Conservation (phyloP, 371 early-diverging fungal genomes). For the Cladochytrium tenue region DNA sequence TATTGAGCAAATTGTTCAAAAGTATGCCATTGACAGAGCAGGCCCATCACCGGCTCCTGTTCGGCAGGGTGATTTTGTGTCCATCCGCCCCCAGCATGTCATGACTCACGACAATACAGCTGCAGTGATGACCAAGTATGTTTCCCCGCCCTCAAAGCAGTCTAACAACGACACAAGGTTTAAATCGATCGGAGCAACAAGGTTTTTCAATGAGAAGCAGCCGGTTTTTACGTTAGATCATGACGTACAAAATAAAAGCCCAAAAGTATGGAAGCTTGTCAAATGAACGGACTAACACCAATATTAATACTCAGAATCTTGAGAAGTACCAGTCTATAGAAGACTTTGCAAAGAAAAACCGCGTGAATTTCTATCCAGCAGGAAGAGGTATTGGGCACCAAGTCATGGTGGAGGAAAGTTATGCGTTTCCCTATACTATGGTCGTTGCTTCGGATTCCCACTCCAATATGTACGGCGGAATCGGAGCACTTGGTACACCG, state of each 20-base stretch:
- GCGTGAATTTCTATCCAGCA: constrained; percentile 91
- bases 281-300: neutral
- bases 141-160: neutral
- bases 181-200: constrained; percentile 82
- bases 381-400: constrained; percentile 97
- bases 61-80: constrained; percentile 87
- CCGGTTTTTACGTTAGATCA: constrained; percentile 95
- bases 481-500: constrained; percentile 90
- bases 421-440: constrained; percentile 87
- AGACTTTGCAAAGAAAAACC: constrained; percentile 77
- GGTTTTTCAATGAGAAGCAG: constrained; percentile 76
- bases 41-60: constrained; percentile 40
- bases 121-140: constrained; percentile 85
- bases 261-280: constrained; percentile 51
- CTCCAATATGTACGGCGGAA: constrained; percentile 97
- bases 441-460: constrained; percentile 97
- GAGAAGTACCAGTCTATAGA: constrained; percentile 83
- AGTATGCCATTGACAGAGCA: constrained; percentile 65
- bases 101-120: constrained; percentile 97
- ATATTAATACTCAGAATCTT: constrained; percentile 59
- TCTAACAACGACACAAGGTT: constrained; percentile 56
- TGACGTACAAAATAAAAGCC: constrained; percentile 91
- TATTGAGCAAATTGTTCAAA: constrained; percentile 90
- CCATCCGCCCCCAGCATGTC: constrained; percentile 85
- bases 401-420: constrained; percentile 94